Percentiles rank a stretch among this genome's conserved stretches.
phyloP scores from a whole-genome alignment of 345 rosid species.

The Jatropha curcas region DNA sequence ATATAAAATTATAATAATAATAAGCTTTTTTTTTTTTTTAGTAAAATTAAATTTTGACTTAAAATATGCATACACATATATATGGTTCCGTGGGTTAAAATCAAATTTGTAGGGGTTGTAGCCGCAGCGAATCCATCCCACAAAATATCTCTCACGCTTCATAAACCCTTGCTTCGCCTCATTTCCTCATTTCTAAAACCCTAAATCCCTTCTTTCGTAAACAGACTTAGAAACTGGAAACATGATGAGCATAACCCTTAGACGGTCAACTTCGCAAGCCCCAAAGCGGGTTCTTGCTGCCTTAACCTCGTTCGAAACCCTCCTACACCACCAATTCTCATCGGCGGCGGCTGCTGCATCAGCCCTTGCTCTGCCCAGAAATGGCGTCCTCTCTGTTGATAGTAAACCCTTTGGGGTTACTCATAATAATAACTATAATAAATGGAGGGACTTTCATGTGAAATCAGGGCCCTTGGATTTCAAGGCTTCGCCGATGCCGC shows the following conservation, averaged over 20 bases:
- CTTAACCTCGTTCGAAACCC: conserved; percentile 27
- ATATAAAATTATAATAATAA: no score
- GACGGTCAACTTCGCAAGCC: conserved; percentile 36
- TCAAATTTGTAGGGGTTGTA: no score
- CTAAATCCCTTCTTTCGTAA: neutral
- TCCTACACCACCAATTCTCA: conserved; percentile 22
- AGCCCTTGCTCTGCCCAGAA: neutral
- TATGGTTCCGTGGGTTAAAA: no score
- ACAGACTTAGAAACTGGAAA: neutral
- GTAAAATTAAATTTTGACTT: no score
- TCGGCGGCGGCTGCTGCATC: neutral
- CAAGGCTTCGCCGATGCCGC: conserved; percentile 38
- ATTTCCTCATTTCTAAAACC: neutral
- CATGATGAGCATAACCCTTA: conserved; percentile 50
- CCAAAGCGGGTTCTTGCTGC: conserved; percentile 36
- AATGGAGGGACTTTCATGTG: conserved; percentile 47
- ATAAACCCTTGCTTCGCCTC: neutral
- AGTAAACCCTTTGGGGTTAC: neutral
- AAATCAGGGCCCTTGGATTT: conserved; percentile 51
- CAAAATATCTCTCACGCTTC: no score
- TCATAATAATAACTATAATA: neutral
- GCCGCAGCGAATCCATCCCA: neutral
- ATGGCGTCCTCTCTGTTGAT: neutral
- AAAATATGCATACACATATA: no score
- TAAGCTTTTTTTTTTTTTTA: no score